phyloP scores from a whole-genome alignment of 495 filamentous ascomycete genomes.

The Schizothecium vesticola region DNA sequence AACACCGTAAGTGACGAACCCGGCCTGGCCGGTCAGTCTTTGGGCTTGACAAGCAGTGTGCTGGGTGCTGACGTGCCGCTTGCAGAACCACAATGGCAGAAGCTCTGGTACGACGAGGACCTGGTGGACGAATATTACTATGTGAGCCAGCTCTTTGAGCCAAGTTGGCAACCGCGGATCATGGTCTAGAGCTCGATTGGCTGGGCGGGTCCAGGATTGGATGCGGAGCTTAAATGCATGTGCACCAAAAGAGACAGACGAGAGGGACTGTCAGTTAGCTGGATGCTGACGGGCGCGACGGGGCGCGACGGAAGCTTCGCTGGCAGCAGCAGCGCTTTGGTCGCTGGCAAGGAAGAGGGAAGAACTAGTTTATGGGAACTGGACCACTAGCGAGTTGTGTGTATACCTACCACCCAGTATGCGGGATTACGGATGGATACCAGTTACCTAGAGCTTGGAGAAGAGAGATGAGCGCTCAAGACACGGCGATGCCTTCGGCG shows the following conservation, averaged over 20 bases:
- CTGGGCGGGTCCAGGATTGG: neutral
- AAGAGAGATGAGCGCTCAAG: neutral
- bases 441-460: neutral
- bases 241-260: slow-evolving; percentile 10
- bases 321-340: neutral
- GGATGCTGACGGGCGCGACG: neutral
- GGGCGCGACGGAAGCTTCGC: neutral
- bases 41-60: neutral
- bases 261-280: neutral
- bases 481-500: neutral
- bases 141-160: slow-evolving; percentile 48
- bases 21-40: neutral
- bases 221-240: slow-evolving; percentile 6
- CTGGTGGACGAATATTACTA: slow-evolving; percentile 49
- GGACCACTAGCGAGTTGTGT: neutral
- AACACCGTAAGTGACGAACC: slow-evolving; percentile 36
- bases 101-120: slow-evolving; percentile 28
- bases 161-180: slow-evolving; percentile 43
- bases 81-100: slow-evolving; percentile 38
- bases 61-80: slow-evolving; percentile 8
- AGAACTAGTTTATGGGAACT: neutral
- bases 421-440: neutral
- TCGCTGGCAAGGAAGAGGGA: neutral
- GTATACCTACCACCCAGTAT: neutral
- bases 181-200: slow-evolving; percentile 29